A percentile compares a stretch with the other conserved stretches of the same genome.
These are phyloP conservation scores for Dendrostoma leiphaemia DNA, from an alignment of 2,329 filamentous ascomycete genomes.

Conservation along the genomic window DNA sequence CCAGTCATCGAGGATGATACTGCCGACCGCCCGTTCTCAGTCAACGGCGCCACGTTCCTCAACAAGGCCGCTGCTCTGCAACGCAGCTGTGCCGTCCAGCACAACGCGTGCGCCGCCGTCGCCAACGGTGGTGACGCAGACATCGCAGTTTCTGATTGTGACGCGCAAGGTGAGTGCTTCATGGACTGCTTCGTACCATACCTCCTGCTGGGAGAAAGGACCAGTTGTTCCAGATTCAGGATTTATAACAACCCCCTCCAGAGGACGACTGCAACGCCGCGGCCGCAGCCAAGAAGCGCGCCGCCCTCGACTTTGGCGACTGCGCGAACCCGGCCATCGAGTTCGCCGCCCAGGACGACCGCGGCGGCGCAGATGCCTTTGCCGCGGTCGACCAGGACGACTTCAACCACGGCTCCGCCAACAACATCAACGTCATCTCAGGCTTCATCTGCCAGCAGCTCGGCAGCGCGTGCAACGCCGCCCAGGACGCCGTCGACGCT, in stretches of 20 bases:
- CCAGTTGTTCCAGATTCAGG: too few species aligned
- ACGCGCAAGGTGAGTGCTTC: constrained; percentile 38
- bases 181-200: too few species aligned
- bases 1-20: constrained; percentile 38
- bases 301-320: constrained; percentile 39
- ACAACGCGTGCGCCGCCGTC: constrained; percentile 48
- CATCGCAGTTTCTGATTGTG: constrained; percentile 39
- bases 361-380: constrained; percentile 42
- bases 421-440: constrained; percentile 33
- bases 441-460: constrained; percentile 38
- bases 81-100: constrained; percentile 49
- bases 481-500: constrained; percentile 28
- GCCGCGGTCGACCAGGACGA: constrained; percentile 35
- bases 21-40: constrained; percentile 43
- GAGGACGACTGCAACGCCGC: constrained; percentile 34
- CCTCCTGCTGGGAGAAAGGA: too few species aligned
- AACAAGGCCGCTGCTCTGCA: constrained; percentile 42
- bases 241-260: too few species aligned
- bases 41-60: constrained; percentile 55
- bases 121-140: constrained; percentile 41
- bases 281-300: constrained; percentile 23
- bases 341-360: constrained; percentile 47
- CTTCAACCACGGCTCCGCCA: constrained; percentile 53
- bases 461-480: constrained; percentile 32
- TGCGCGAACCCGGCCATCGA: constrained; percentile 48